Evolutionary conservation across 73 alveolate genomes (phyloP).

Genomic region (Tetrahymena elliotti): DNA sequence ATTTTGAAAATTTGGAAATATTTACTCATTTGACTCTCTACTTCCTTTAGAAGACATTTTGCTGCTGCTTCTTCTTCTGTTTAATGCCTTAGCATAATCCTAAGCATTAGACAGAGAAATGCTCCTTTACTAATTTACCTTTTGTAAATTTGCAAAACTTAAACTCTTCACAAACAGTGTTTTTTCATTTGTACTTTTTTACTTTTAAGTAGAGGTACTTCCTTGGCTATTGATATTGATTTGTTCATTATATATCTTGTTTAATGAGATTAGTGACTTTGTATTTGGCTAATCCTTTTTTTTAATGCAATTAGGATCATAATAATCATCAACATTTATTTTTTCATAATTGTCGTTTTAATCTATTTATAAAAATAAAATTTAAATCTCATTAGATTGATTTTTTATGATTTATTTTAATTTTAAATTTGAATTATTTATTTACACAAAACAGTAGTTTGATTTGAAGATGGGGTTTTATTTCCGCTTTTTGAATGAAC

Average conservation of each 20-base stretch:
- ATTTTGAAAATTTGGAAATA: not conserved
- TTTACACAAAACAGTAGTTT: not conserved
- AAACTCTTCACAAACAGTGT: not conserved
- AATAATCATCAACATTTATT: not conserved
- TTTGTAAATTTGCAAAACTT: not conserved
- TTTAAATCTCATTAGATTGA: not conserved
- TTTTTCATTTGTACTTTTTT: not conserved
- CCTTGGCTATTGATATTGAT: not conserved
- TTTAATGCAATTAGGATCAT: not conserved
- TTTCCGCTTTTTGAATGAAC: not conserved
- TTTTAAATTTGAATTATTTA: not conserved
- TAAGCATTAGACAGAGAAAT: not conserved
- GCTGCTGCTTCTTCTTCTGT: not conserved
- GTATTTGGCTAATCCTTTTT: not conserved
- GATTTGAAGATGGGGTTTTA: not conserved
- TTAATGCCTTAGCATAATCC: not conserved
- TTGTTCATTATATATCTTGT: not conserved
- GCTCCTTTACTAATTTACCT: not conserved
- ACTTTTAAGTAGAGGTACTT: not conserved
- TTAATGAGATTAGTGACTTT: not conserved
- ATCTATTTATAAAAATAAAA: not conserved
- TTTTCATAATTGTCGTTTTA: not conserved
- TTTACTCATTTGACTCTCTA: not conserved
- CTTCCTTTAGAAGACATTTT: not conserved
- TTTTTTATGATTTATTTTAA: too few relatives aligned